These are phyloP conservation scores for Metarhizium anisopliae DNA, from an alignment of 2,329 filamentous ascomycete genomes.

Conservation along the genomic window DNA sequence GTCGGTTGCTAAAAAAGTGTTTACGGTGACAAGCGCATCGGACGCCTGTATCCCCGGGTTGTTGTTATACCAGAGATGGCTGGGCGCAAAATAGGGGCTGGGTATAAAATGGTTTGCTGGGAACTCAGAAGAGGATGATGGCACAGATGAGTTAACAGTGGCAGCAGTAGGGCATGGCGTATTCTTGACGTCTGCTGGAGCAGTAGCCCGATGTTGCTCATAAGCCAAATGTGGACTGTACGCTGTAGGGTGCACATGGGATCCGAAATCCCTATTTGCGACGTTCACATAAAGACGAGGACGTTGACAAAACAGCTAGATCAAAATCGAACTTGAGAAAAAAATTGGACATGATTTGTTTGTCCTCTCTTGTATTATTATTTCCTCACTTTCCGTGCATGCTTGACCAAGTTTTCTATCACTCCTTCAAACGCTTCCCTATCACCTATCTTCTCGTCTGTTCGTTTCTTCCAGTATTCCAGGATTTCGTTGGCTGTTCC, in stretches of 20 bases:
- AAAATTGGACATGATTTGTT: conserved; percentile 5
- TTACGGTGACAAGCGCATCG: not conserved
- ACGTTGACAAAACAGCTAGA: conserved; percentile 10
- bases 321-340: conserved; percentile 11
- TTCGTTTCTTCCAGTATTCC: conserved; percentile 79
- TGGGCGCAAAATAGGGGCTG: conserved; percentile 1
- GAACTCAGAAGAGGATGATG: not conserved
- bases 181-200: not conserved
- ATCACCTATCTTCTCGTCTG: conserved; percentile 81
- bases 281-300: conserved; percentile 7
- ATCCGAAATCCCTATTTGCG: not conserved
- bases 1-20: not conserved
- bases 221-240: not conserved
- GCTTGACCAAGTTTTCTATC: conserved; percentile 92
- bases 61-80: not conserved
- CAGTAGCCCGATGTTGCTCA: not conserved
- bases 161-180: not conserved
- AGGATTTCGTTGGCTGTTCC: conserved; percentile 66
- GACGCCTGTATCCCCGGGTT: not conserved
- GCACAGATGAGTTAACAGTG: not conserved
- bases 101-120: not conserved
- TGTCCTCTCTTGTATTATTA: conserved; percentile 35
- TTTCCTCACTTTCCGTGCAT: conserved; percentile 77
- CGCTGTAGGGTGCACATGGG: not conserved
- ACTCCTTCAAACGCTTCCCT: conserved; percentile 92